Conservation (phyloP, 2,329 filamentous ascomycete species). For the Endocalyx cinctus region DNA sequence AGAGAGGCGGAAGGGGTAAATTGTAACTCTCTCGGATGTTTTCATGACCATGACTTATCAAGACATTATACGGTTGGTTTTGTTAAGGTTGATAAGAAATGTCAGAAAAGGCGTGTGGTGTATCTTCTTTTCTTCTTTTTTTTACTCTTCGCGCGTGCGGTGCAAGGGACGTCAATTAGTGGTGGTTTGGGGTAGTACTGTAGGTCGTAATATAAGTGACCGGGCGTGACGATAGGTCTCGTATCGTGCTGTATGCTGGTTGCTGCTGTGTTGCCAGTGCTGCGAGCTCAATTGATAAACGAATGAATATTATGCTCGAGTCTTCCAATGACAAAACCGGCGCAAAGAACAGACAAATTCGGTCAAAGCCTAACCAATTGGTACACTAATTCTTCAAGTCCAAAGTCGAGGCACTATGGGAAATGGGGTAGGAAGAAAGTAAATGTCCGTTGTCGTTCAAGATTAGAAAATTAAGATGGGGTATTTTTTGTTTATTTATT, state of each 20-base stretch:
- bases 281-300: not conserved
- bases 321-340: too few relatives aligned
- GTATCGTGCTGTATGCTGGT: too few relatives aligned
- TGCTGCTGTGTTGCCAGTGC: not conserved
- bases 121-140: conserved; percentile 3
- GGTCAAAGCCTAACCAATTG: too few relatives aligned
- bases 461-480: too few relatives aligned
- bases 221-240: conserved; percentile 16
- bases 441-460: too few relatives aligned
- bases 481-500: too few relatives aligned
- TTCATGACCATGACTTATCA: conserved; percentile 29
- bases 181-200: conserved; percentile 4
- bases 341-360: too few relatives aligned
- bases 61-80: conserved; percentile 23
- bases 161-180: too few relatives aligned
- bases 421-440: too few relatives aligned
- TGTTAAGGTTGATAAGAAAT: conserved; percentile 15
- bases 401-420: too few relatives aligned
- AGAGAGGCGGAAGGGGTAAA: conserved; percentile 23
- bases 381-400: too few relatives aligned
- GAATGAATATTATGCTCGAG: not conserved
- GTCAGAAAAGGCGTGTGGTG: conserved; percentile 15
- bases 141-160: too few relatives aligned
- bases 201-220: conserved; percentile 20
- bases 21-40: conserved; percentile 18